phyloP scores from a whole-genome alignment of 768 basidiomycete genomes.

The Xerocomus brunneocitrinus region DNA sequence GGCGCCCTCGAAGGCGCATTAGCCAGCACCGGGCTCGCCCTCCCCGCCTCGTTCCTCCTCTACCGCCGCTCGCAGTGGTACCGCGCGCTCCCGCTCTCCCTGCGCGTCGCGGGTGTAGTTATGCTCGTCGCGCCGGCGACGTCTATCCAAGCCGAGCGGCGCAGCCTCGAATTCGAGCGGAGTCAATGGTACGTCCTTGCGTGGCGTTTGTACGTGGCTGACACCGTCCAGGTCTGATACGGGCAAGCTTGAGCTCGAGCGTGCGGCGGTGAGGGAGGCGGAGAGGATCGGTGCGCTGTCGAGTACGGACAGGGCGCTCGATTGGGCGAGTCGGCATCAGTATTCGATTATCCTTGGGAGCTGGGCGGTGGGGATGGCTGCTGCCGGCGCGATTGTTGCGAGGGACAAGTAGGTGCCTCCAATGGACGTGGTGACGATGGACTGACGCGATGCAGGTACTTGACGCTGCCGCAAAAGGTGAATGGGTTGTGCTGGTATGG shows the following conservation, averaged over 20 bases:
- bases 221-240: conserved; percentile 30
- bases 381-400: conserved; percentile 64
- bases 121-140: conserved; percentile 61
- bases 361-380: conserved; percentile 65
- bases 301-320: conserved; percentile 47
- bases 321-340: conserved; percentile 65
- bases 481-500: too few relatives aligned
- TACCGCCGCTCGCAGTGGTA: conserved; percentile 56
- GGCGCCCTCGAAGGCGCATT: conserved; percentile 58
- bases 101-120: conserved; percentile 69
- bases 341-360: conserved; percentile 70
- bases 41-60: conserved; percentile 48
- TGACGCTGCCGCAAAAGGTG: conserved; percentile 29
- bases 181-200: conserved; percentile 48
- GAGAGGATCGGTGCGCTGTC: conserved; percentile 49
- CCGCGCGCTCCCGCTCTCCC: conserved; percentile 56
- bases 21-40: conserved; percentile 43
- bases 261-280: conserved; percentile 31
- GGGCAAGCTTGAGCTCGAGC: conserved; percentile 53
- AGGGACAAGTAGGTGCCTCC: conserved; percentile 49
- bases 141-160: conserved; percentile 71
- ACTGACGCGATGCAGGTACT: conserved; percentile 12
- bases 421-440: too few relatives aligned
- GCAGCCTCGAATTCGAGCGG: conserved; percentile 60
- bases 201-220: neutral